Base-by-base conservation (phyloP, 345 rosid genomes). In the Abelmoschus esculentus region DNA sequence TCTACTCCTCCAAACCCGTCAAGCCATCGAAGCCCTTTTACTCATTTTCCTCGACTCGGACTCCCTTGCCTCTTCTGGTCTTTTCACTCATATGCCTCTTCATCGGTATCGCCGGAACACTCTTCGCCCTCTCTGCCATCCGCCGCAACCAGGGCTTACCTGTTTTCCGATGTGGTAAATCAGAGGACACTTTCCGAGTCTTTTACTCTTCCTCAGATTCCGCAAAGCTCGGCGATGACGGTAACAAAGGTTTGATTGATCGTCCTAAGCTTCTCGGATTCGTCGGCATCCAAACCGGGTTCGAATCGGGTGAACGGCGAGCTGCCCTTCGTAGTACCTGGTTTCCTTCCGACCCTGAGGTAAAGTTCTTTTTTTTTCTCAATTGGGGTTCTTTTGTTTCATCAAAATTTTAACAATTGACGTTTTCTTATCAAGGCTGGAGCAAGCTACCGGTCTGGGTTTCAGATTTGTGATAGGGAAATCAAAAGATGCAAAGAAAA, bases 361-460 rank as follows among this genome's bases (percentile, higher is more conserved):
- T 91, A 64, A 9, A 47, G 17, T 70, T 58, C 15, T 22, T 22
- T 22, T 22, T 22, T 9, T 42, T 42, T 10, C 13, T 12, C 46
- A 42, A 38, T 9, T 42, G 12, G 3, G 46, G 13, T 42, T 42
- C 46, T 42, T 40, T 42, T 42, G 46, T 18, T 54, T 54, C 59
- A 18, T 19, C 59, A 19, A 54, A 54, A 54, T 18, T 54, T 42
- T 54, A 54, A 57, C n/a, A 67, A 34, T 22, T 61, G 61, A 9
- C 40, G 42, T 49, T 14, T n/a, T 53, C 54, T 17, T 18, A 54
- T 1, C 13, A 91, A 91, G 96, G 78, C 78, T 91, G 83, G 97
- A 91, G 83, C 91, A 91, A 74, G 90, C 96, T 46, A 91, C 97
- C 31, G 96, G 93, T 63, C 78, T 91, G 65, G 89, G 91, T 52